Percentiles rank a stretch among this genome's conserved stretches.
These are phyloP conservation scores for Pyricularia grisea DNA, from an alignment of 2,329 filamentous ascomycete species.

Conservation along the genomic window DNA sequence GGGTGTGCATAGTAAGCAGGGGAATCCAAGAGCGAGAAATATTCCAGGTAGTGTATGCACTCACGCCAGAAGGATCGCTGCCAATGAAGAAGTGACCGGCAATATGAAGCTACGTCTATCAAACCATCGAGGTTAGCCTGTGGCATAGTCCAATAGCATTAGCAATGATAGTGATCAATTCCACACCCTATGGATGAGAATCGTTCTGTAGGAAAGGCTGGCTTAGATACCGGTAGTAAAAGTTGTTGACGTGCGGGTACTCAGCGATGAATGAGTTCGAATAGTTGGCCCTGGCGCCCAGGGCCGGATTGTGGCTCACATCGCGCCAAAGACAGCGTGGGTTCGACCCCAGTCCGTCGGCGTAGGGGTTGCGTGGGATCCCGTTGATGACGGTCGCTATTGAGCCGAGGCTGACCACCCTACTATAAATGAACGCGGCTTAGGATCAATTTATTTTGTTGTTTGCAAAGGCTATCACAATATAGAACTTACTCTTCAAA, in stretches of 20 bases:
- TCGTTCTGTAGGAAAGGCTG: slow-evolving; percentile 10
- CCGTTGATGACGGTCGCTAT: slow-evolving; percentile 19
- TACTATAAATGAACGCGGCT: slow-evolving; percentile 17
- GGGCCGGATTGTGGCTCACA: slow-evolving; percentile 13
- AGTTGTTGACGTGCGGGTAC: slow-evolving; percentile 9
- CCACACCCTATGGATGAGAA: slow-evolving; percentile 10
- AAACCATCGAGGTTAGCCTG: neutral
- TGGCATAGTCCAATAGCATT: neutral
- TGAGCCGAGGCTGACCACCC: slow-evolving; percentile 29
- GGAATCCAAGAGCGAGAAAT: neutral
- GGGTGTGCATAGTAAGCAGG: neutral
- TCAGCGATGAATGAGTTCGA: slow-evolving; percentile 10
- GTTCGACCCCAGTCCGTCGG: slow-evolving; percentile 27
- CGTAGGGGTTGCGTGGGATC: slow-evolving; percentile 22
- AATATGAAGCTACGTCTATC: slow-evolving; percentile 2
- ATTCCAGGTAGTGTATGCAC: neutral
- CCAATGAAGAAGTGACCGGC: slow-evolving; percentile 5
- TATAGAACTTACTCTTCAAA: slow-evolving; percentile 24
- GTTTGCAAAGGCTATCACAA: slow-evolving; percentile 6
- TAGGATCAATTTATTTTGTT: neutral
- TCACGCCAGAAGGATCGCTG: slow-evolving; percentile 5
- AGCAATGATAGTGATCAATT: neutral
- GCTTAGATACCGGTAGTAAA: slow-evolving; percentile 12
- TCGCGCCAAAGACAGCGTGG: slow-evolving; percentile 32
- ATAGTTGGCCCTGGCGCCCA: slow-evolving; percentile 15